Evolutionary conservation across 441 rosid genomes (phyloP), one percentile per base, ranked within the genome.

Genomic region (Arabidopsis lyrata): DNA sequence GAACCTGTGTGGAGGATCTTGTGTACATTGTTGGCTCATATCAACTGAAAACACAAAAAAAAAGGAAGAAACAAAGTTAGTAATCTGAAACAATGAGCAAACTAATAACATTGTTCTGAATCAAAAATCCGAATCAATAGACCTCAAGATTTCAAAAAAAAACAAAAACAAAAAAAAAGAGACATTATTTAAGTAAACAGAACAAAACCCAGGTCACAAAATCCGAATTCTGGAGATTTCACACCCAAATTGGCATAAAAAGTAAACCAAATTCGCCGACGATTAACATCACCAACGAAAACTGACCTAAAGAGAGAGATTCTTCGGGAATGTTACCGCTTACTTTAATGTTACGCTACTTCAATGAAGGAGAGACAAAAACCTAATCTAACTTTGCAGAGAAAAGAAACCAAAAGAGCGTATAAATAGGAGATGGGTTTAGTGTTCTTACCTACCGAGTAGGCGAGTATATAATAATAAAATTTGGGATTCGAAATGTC

Each of bases 1-100:
- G 75, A 83, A 87, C 12, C 84, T 77, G 66, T 87, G 85, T 63
- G 77, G 80, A n/a, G 89, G 83, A 11, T 82, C 89, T 62, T 88
- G 97, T 12, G 88, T 83, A 54, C 73, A 7, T 3, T 4, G 1
- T 45, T 45, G 81, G 67, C 90, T 89, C 98, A 90, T 93, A 42
- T 68, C 66, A 67, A 68, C 98, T 88, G 86, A 63, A 76, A 38
- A 69, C 14, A 54, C 13, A 44, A 1, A 8, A 62, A 62, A n/a
- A 44, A 31, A 61, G 5, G 20, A 18, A 18, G 20, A 18, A 66
- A 18, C 31, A 57, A 32, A 39, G 34, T 31, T 42, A 66, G 15
- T 20, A 16, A 50, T 59, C 57, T 35, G 53, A 71, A 38, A 60
- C 59, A 49, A 22, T 22, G 29, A 15, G 27, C 6, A 48, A 27